phyloP scores from a whole-genome alignment of 805 yeast species.

The Teunomyces tritomae region DNA sequence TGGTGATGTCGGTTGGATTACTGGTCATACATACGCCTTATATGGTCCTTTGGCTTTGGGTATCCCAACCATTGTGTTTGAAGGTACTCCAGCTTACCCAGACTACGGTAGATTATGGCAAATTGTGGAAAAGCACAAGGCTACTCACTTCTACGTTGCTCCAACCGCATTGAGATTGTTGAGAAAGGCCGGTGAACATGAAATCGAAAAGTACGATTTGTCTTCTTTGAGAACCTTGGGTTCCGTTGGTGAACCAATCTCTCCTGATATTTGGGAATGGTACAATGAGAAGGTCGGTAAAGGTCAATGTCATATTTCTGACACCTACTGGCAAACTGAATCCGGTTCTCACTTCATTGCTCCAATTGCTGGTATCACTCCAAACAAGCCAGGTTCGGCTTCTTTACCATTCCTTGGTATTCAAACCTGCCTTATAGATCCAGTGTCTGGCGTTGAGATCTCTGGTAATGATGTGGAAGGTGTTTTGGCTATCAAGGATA shows the following conservation, averaged over 20 bases:
- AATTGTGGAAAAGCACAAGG: slow-evolving; percentile 67
- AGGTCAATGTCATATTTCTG: slow-evolving; percentile 68
- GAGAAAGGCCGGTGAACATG: slow-evolving; percentile 69
- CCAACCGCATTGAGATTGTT: slow-evolving; percentile 79
- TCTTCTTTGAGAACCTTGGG: slow-evolving; percentile 68
- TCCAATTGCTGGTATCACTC: slow-evolving; percentile 71
- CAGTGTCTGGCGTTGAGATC: slow-evolving; percentile 69
- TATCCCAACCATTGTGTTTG: slow-evolving; percentile 76
- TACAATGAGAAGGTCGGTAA: slow-evolving; percentile 70
- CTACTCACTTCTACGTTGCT: slow-evolving; percentile 79
- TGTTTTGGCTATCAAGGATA: slow-evolving; percentile 64
- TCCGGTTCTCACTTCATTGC: slow-evolving; percentile 78
- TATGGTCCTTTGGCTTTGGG: slow-evolving; percentile 80
- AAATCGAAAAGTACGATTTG: slow-evolving; percentile 60
- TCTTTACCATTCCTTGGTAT: slow-evolving; percentile 84
- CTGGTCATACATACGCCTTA: slow-evolving; percentile 81
- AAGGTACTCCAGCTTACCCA: slow-evolving; percentile 87
- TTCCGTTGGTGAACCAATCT: slow-evolving; percentile 84
- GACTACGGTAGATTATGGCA: slow-evolving; percentile 78
- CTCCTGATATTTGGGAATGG: slow-evolving; percentile 88
- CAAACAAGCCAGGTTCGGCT: slow-evolving; percentile 84
- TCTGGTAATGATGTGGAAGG: slow-evolving; percentile 74
- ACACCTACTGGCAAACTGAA: slow-evolving; percentile 90
- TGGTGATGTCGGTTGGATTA: slow-evolving; percentile 91
- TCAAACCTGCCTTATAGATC: slow-evolving; percentile 69